Evolutionary conservation across 2,329 filamentous ascomycete genomes (phyloP), one percentile per base, ranked within the genome.

Genomic region (Macroventuria anomochaeta): DNA sequence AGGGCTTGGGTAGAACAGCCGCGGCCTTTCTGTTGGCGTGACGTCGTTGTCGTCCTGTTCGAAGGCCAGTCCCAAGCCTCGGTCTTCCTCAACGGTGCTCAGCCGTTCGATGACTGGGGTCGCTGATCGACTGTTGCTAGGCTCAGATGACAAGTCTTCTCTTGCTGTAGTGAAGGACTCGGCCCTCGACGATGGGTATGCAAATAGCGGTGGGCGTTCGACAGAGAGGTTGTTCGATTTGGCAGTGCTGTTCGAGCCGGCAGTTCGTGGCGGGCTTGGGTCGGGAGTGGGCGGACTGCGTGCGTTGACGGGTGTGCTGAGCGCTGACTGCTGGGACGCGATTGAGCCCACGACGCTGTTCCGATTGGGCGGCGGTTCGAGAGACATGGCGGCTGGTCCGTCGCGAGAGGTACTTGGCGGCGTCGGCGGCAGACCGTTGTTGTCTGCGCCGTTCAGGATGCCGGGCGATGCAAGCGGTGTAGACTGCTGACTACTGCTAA

Each of bases 161-260:
- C 71, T 69, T 10, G 79, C 79, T 1, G 79, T 81, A 37, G 69
- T 74, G 61, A 79, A 80, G 0, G 78, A 80, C 21, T 80, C 78
- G 26, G 77, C 76, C 25, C 71, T 57, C 18, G 74, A 77, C 5
- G 79, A 80, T 7, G 77, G 72, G 54, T 74, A 73, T 23, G 67
- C 57, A 28, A 68, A 62, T 5, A 69, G 54, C 5, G 58, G 56
- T 2, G 72, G 69, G 21, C 71, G 72, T 15, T 65, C 58, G 25
- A 15, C 59, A 53, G 44, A 0, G 11, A 46, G 34, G 23, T 13
- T 31, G 51, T 31, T 17, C 6, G 51, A 54, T 3, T 23, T 38
- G 33, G 61, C 57, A 6, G 61, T 51, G 21, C 42, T 34, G 34
- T 57, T 61, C 21, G 65, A 69, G 28, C 55, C 59, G 13, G 59